Percentiles rank a stretch among this genome's conserved stretches.
phyloP scores from a whole-genome alignment of 495 filamentous ascomycete genomes.

The Cercophora sp. region DNA sequence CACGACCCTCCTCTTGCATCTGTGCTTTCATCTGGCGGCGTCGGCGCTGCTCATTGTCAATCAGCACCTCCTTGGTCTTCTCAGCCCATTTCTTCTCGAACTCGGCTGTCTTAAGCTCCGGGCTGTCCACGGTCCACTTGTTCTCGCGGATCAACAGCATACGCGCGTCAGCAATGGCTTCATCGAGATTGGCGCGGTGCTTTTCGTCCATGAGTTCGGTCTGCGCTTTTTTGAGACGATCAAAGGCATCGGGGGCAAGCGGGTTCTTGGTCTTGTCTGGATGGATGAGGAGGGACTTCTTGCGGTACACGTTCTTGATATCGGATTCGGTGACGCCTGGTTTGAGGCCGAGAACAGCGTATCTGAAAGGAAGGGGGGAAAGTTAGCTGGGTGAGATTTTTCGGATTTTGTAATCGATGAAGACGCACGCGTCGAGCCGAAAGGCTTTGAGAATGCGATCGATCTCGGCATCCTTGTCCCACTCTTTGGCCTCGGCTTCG shows the following conservation, averaged over 20 bases:
- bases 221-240: constrained; percentile 93
- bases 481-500: constrained; percentile 84
- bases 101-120: constrained; percentile 74
- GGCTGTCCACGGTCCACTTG: constrained; percentile 85
- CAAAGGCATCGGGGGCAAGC: constrained; percentile 89
- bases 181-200: constrained; percentile 77
- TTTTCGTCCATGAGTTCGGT: constrained; percentile 91
- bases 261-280: constrained; percentile 96
- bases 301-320: constrained; percentile 89
- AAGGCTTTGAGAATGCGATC: constrained; percentile 91
- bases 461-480: constrained; percentile 95
- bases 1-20: constrained; percentile 93
- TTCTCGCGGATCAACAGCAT: constrained; percentile 89
- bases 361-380: too few relatives aligned
- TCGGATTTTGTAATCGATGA: constrained; percentile 4
- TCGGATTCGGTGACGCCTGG: constrained; percentile 93
- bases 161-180: constrained; percentile 92
- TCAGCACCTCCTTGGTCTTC: constrained; percentile 87
- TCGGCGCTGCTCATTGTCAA: constrained; percentile 85
- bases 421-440: constrained; percentile 71
- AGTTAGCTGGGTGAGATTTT: constrained; percentile 12
- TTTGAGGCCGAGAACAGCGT: constrained; percentile 92
- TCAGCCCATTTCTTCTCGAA: constrained; percentile 83
- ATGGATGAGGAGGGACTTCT: constrained; percentile 96
- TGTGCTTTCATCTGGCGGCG: constrained; percentile 86